A percentile compares a stretch with the other conserved stretches of the same genome.
Conservation (phyloP, 73 alveolate genomes). For the Paramecium primaurelia region DNA sequence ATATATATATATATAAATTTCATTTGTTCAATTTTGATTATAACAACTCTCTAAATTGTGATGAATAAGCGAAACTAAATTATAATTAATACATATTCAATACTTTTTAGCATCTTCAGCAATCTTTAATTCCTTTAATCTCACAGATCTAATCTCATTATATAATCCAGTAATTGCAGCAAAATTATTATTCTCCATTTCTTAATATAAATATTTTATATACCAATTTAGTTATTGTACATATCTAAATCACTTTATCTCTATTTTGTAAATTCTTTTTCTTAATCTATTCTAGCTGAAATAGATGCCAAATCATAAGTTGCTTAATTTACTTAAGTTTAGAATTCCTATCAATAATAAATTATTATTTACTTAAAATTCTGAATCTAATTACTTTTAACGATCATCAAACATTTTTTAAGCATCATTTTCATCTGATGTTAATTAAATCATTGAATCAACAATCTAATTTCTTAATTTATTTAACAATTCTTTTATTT, state of each 20-base stretch:
- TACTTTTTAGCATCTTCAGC: constrained; percentile 40
- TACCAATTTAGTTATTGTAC: not conserved
- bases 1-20: not conserved
- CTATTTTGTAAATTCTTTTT: not conserved
- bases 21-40: constrained; percentile 11
- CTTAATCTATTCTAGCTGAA: constrained; percentile 13
- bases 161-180: constrained; percentile 33
- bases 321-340: constrained; percentile 13
- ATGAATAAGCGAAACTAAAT: constrained; percentile 1
- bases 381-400: not conserved
- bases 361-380: not conserved
- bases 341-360: not conserved
- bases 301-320: constrained; percentile 27
- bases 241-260: not conserved
- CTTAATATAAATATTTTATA: not conserved
- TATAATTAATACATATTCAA: not conserved
- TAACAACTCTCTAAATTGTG: constrained; percentile 25
- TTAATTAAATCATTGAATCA: not conserved
- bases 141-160: not conserved
- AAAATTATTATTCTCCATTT: not conserved
- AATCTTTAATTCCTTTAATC: not conserved
- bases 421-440: constrained; percentile 30
- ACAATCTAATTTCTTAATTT: constrained; percentile 20
- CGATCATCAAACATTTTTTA: constrained; percentile 40
- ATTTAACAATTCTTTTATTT: not conserved